These are phyloP conservation scores for Aspergillus calidoustus DNA, from an alignment of 2,329 filamentous ascomycete species.

Conservation along the genomic window DNA sequence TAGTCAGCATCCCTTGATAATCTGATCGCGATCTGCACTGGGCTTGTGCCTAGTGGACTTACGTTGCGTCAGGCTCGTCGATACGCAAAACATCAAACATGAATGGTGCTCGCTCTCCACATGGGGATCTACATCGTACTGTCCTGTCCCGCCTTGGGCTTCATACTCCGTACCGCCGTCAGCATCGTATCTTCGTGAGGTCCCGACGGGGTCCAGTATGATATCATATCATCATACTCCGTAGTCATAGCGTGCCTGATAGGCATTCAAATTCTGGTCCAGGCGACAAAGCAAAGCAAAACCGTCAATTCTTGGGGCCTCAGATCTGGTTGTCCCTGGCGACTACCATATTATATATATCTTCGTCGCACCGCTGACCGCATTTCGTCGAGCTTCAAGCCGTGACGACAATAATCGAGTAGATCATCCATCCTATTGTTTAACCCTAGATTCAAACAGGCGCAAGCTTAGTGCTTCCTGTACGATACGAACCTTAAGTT, in stretches of 20 bases:
- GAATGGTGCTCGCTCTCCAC: neutral
- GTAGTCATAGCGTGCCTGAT: neutral
- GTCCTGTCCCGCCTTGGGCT: neutral
- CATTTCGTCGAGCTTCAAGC: neutral
- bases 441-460: conserved; percentile 10
- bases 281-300: neutral
- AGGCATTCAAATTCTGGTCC: neutral
- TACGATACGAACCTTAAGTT: neutral
- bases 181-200: neutral
- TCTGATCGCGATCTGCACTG: conserved; percentile 1
- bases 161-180: neutral
- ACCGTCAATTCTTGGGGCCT: neutral
- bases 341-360: conserved; percentile 10
- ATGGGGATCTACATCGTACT: neutral
- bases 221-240: neutral
- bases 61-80: neutral
- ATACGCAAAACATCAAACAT: neutral
- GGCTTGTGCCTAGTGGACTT: neutral
- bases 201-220: neutral
- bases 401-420: conserved; percentile 7
- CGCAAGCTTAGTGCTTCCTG: neutral
- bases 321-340: conserved; percentile 4
- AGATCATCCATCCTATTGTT: conserved; percentile 2
- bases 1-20: conserved; percentile 13
- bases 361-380: neutral